Evolutionary conservation across 2,329 filamentous ascomycete species (phyloP), one percentile per base, ranked within the genome.

Genomic region (Lizonia empirigonia): DNA sequence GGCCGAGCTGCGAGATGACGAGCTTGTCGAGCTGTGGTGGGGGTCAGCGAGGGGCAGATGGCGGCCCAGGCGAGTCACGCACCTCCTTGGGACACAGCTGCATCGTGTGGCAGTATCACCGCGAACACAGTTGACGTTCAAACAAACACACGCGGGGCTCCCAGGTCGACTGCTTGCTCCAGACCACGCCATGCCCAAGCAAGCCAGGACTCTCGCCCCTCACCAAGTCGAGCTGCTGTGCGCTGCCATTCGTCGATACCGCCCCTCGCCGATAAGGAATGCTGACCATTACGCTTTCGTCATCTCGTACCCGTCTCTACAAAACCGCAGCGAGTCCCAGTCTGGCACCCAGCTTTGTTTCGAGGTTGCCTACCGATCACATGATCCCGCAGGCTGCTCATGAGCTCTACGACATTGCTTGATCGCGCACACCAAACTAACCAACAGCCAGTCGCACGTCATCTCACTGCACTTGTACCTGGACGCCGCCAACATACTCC

Each of bases 1-100:
- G 82, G 63, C 93, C 93, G 55, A 96, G 80, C 76, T 97, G 91
- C 46, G 91, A 90, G 71, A 96, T 93, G 72, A 88, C 83, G 76
- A 97, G 90, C 85, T 97, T 97, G 81, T 97, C 93, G 69, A 97
- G 82, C 93, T 97, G 65, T 58, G 15, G 44, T 26, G 38, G 38
- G 32, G 20, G 58, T 72, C 62, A 71, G 68, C 59, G 53, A 45
- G 52, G 51, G 51, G 30, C 32, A 36, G 27, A 18, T 18, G 15
- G 8, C 7, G 27, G 23, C 12, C 27, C 36, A 32, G 50, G 38
- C 46, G 44, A 40, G 47, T 42, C 44, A 59, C 67, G 44, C 56
- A 71, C 70, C 65, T 73, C 70, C 53, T 71, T 73, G 24, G 70
- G 70, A 59, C 69, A 72, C 63, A 73, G 50, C 58, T 72, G 67